Conservation (phyloP, 2,329 filamentous ascomycete species). For the Aureobasidium sp. region DNA sequence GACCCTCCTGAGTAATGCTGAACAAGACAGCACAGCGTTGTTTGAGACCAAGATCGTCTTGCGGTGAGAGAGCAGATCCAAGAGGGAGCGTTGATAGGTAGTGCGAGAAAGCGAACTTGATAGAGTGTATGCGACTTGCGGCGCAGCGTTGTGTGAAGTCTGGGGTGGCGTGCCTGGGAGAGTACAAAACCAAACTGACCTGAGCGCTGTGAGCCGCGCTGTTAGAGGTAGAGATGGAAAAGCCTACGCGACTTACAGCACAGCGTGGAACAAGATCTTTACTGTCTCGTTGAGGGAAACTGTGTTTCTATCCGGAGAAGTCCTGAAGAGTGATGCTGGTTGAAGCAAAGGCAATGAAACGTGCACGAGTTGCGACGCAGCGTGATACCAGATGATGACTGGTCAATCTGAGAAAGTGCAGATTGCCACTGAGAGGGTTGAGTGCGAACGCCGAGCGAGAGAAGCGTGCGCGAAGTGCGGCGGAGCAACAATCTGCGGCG, state of each 20-base stretch:
- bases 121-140: not conserved
- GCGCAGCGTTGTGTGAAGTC: not conserved
- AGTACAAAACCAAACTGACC: not conserved
- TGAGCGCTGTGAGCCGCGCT: not conserved
- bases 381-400: not conserved
- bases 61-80: not conserved
- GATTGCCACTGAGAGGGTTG: not conserved
- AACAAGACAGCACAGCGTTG: no score
- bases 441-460: not conserved
- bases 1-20: no score
- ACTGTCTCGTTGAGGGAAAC: no score
- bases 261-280: no score
- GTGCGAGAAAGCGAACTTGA: not conserved
- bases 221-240: not conserved
- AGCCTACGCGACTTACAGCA: no score
- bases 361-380: not conserved
- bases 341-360: not conserved
- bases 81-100: not conserved
- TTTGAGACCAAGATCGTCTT: no score
- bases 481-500: not conserved
- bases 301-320: not conserved
- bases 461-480: not conserved
- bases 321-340: not conserved
- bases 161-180: not conserved
- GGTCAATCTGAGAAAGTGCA: not conserved